A percentile compares a stretch with the other conserved stretches of the same genome.
Evolutionary conservation across 768 basidiomycete species (phyloP).

Genomic region (Lactifluus hygrophoroides): DNA sequence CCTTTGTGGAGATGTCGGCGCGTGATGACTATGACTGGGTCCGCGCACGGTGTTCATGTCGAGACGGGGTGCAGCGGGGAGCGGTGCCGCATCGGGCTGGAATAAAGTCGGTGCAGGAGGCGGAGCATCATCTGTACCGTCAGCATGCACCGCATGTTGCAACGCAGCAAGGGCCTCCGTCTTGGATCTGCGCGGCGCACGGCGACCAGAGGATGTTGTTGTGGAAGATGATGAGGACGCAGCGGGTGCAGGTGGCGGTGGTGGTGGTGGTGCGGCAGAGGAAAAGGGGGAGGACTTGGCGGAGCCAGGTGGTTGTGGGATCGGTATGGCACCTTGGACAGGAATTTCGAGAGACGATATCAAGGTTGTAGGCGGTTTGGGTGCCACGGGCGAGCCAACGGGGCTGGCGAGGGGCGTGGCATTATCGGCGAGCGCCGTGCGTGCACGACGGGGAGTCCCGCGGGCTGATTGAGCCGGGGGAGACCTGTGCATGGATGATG

Average conservation of each 20-base stretch:
- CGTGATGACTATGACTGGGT: slow-evolving; percentile 38
- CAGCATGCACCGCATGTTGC: slow-evolving; percentile 54
- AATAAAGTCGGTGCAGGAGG: slow-evolving; percentile 35
- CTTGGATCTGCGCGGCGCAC: slow-evolving; percentile 87
- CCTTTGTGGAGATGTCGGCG: slow-evolving; percentile 25
- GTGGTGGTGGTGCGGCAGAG: background rate
- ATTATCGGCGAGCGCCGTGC: slow-evolving; percentile 13
- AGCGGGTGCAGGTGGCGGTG: background rate
- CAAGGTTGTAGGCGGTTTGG: slow-evolving; percentile 40
- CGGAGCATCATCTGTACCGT: slow-evolving; percentile 47
- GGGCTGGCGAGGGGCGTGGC: slow-evolving; percentile 17
- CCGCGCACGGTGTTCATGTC: slow-evolving; percentile 71
- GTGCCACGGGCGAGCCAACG: slow-evolving; percentile 25
- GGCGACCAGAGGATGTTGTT: slow-evolving; percentile 28
- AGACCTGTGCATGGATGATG: slow-evolving; percentile 12
- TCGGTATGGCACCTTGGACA: slow-evolving; percentile 65
- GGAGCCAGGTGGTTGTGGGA: slow-evolving; percentile 34
- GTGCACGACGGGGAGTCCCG: slow-evolving; percentile 21
- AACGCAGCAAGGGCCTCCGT: slow-evolving; percentile 77
- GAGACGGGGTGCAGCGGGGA: slow-evolving; percentile 52
- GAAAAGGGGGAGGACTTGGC: slow-evolving; percentile 21
- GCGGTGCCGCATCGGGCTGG: slow-evolving; percentile 35
- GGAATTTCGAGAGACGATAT: slow-evolving; percentile 65
- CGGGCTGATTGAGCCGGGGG: slow-evolving; percentile 17
- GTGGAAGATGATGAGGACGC: slow-evolving; percentile 5